Percentiles rank a stretch among this genome's conserved stretches.
Conservation (phyloP, 352 stramenopile genomes). For the Phytopythium cucurbitacearum region DNA sequence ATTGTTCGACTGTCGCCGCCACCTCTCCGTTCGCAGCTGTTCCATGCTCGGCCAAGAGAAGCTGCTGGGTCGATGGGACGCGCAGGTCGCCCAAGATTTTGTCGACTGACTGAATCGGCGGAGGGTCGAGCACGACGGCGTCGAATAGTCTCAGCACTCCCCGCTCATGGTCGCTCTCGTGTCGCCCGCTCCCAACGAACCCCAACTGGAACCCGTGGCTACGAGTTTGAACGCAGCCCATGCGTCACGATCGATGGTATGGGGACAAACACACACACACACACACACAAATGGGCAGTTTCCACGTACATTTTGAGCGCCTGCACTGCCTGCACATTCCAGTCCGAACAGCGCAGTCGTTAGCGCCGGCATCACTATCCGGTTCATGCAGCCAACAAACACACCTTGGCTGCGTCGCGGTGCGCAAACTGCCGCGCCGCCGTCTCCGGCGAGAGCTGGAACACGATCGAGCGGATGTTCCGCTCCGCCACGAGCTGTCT, state of each 20-base stretch:
- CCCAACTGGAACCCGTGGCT: constrained; percentile 36
- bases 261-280: no score
- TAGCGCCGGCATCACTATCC: background rate
- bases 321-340: constrained; percentile 11
- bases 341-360: background rate
- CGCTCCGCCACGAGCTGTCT: constrained; percentile 19
- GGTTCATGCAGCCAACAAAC: background rate
- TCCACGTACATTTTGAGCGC: constrained; percentile 21
- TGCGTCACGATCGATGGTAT: no score
- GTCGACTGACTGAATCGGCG: background rate
- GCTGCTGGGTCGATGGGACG: constrained; percentile 1
- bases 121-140: constrained; percentile 5
- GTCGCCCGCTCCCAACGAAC: constrained; percentile 17
- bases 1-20: no score
- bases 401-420: constrained; percentile 17
- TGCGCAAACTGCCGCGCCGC: constrained; percentile 5
- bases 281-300: background rate
- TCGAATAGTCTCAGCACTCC: constrained; percentile 19
- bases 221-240: background rate
- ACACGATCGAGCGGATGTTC: constrained; percentile 50
- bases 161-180: background rate
- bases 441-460: constrained; percentile 24
- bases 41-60: constrained; percentile 1
- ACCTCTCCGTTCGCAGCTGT: no score
- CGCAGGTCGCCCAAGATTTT: background rate